Evolutionary conservation across 2,329 filamentous ascomycete genomes (phyloP).

Genomic region (Cladorrhinum sp.): DNA sequence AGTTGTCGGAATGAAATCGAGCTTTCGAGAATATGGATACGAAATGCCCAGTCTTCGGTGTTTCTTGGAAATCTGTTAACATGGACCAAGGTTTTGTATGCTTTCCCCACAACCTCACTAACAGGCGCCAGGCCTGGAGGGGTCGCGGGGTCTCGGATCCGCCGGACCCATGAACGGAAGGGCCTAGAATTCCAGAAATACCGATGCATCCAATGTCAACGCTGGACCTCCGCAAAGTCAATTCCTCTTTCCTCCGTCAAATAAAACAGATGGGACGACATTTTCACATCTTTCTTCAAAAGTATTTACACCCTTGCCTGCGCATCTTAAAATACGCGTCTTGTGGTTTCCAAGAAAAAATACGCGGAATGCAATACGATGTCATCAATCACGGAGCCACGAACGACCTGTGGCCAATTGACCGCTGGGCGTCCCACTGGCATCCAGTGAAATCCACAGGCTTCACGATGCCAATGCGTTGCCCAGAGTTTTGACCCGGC

Average conservation of each 20-base stretch:
- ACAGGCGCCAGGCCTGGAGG: neutral
- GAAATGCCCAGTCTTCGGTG: neutral
- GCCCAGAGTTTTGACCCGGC: neutral
- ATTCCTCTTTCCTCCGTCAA: neutral
- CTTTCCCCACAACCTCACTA: neutral
- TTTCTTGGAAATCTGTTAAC: neutral
- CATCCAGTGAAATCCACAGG: neutral
- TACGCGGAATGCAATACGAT: neutral
- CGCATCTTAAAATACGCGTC: neutral
- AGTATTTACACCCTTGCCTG: too few species aligned
- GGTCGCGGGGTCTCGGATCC: neutral
- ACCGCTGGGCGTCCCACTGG: neutral
- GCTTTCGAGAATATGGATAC: neutral
- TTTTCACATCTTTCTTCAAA: neutral
- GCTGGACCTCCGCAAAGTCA: neutral
- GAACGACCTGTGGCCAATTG: neutral
- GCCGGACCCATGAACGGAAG: neutral
- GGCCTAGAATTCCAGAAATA: neutral
- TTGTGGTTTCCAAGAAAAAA: neutral
- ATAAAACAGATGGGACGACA: neutral
- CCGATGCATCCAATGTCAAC: neutral
- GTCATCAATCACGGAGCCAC: neutral
- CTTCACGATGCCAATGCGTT: constrained; percentile 2
- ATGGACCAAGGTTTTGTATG: neutral
- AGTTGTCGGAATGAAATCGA: neutral